Evolutionary conservation across 2,329 filamentous ascomycete genomes (phyloP).

Genomic region (Colletotrichum cuscutae): DNA sequence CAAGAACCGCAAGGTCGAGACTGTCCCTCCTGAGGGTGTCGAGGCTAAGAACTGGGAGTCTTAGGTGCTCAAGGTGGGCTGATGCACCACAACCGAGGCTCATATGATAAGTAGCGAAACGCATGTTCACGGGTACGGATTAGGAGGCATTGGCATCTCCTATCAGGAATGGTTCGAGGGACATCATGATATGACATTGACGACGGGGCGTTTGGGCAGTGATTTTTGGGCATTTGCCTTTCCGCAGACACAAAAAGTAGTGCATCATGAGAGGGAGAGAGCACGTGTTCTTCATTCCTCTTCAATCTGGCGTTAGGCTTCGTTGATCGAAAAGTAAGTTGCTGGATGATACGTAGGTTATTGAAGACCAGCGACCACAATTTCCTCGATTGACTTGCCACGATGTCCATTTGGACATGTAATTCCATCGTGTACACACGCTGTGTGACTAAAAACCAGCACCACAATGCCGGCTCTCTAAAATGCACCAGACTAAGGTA

Average conservation of each 20-base stretch:
- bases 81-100: no score
- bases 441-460: neutral
- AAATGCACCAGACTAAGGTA: neutral
- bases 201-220: neutral
- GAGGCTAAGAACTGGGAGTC: conserved; percentile 77
- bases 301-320: conserved; percentile 15
- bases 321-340: neutral
- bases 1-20: conserved; percentile 75
- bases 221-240: neutral
- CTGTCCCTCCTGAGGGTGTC: conserved; percentile 79
- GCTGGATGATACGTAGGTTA: neutral
- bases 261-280: neutral
- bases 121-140: neutral
- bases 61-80: neutral
- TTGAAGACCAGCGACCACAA: neutral
- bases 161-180: neutral
- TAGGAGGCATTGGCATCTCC: neutral
- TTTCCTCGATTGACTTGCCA: neutral
- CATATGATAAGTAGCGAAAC: neutral
- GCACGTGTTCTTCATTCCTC: neutral
- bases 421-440: neutral
- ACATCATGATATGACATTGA: neutral
- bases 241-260: neutral
- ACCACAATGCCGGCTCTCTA: neutral
- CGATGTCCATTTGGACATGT: neutral